Evolutionary conservation across 2,329 filamentous ascomycete species (phyloP).

Genomic region (Verticillium longisporum): DNA sequence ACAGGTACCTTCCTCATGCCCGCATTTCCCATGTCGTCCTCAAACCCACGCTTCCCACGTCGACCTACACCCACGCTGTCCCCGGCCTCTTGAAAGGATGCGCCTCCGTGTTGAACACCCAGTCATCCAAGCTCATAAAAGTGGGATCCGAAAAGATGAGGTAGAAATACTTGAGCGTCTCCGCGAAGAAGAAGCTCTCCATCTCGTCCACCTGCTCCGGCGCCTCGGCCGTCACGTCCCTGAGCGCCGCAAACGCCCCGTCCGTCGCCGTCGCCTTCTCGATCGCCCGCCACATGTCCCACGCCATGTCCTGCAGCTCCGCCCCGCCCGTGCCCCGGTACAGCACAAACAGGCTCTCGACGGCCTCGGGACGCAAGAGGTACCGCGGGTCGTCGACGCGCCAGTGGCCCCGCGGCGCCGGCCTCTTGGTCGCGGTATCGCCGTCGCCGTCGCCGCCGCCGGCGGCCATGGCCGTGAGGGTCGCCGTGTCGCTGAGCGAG

Average conservation of each 20-base stretch:
- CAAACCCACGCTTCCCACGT: too few species aligned
- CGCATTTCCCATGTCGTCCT: too few species aligned
- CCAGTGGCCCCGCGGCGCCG: constrained; percentile 47
- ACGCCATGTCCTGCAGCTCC: constrained; percentile 42
- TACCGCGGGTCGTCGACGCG: constrained; percentile 44
- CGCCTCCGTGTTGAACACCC: constrained; percentile 51
- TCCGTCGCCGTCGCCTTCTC: constrained; percentile 36
- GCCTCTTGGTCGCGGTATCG: constrained; percentile 16
- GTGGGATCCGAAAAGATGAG: constrained; percentile 60
- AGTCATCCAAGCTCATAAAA: constrained; percentile 61
- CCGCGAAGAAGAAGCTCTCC: constrained; percentile 66
- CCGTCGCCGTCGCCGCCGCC: too few species aligned
- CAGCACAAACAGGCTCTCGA: constrained; percentile 46
- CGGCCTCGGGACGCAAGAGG: constrained; percentile 42
- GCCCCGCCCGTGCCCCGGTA: constrained; percentile 43
- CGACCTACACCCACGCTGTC: neutral
- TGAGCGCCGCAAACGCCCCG: constrained; percentile 40
- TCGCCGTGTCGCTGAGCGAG: neutral
- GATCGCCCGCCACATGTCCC: constrained; percentile 45
- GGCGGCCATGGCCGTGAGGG: too few species aligned
- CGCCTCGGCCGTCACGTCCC: constrained; percentile 37
- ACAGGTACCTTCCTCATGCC: too few species aligned
- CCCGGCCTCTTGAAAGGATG: constrained; percentile 29
- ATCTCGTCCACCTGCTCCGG: neutral
- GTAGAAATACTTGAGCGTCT: constrained; percentile 73